Conservation (phyloP, 345 rosid species). For the Eucalyptus albens region DNA sequence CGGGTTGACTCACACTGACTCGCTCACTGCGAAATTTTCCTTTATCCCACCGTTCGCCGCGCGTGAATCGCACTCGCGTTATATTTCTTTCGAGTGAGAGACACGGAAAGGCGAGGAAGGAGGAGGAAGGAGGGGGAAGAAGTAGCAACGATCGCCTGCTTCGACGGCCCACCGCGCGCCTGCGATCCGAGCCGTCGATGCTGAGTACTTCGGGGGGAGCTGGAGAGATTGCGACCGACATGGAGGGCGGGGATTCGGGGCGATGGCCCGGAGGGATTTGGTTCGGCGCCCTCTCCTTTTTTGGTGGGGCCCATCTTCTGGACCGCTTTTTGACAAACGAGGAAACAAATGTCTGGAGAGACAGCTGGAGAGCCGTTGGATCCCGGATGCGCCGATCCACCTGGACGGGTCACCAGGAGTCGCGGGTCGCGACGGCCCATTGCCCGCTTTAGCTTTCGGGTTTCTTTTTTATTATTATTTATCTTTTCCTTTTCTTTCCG, state of each 20-base stretch:
- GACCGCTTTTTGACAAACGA: neutral
- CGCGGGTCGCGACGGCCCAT: neutral
- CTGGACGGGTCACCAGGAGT: neutral
- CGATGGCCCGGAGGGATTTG: neutral
- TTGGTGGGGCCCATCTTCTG: neutral
- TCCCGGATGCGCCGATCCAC: neutral
- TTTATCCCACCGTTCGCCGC: neutral
- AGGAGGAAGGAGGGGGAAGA: neutral
- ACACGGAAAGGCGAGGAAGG: neutral
- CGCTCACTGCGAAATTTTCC: neutral
- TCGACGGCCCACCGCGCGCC: neutral
- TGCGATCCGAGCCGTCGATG: neutral
- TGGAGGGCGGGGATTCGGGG: neutral
- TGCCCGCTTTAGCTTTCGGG: neutral
- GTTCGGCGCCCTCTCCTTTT: neutral
- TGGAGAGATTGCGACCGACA: neutral
- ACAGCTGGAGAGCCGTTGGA: neutral
- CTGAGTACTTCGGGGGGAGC: neutral
- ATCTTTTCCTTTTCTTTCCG: neutral
- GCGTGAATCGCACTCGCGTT: neutral
- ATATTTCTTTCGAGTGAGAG: neutral
- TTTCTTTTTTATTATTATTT: neutral
- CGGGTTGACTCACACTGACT: neutral
- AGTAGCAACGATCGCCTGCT: neutral
- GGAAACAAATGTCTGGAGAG: neutral